These are phyloP conservation scores for Podaxis sp. DNA, from an alignment of 768 basidiomycete genomes.

Conservation along the genomic window DNA sequence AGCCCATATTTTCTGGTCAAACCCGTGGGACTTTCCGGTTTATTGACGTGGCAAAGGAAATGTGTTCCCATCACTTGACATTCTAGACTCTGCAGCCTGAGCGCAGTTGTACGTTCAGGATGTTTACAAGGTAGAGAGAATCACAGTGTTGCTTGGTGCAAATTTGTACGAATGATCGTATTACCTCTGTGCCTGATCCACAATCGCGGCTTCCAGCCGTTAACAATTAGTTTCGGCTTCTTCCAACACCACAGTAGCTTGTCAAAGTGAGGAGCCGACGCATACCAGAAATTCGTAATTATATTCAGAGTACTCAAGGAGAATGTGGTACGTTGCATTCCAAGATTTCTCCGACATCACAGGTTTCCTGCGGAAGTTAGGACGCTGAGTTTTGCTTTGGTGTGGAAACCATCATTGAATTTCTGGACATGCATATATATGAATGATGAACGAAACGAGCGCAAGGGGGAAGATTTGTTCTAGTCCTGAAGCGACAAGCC, in stretches of 20 bases:
- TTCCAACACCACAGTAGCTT: not conserved
- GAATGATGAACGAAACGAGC: not conserved
- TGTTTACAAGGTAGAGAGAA: not conserved
- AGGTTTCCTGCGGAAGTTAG: too few relatives aligned
- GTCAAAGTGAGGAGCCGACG: not conserved
- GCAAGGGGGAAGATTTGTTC: not conserved
- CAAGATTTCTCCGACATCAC: too few relatives aligned
- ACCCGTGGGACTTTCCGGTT: conserved; percentile 32
- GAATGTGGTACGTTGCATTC: too few relatives aligned
- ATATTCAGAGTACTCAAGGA: not conserved
- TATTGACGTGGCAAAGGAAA: conserved; percentile 38
- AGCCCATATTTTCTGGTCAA: conserved; percentile 18
- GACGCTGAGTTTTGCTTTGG: too few relatives aligned
- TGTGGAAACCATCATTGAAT: too few relatives aligned
- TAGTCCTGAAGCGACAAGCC: not conserved
- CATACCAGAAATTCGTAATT: not conserved
- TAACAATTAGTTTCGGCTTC: not conserved
- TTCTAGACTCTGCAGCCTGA: not conserved
- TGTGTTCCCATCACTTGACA: not conserved
- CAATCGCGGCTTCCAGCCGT: not conserved
- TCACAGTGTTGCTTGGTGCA: not conserved
- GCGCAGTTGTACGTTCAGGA: not conserved
- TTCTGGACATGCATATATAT: not conserved
- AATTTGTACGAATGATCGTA: not conserved
- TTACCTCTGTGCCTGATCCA: conserved; percentile 8